Conservation (phyloP, 1,284 basidiomycete genomes). For the Ustilago vetiveriae region DNA sequence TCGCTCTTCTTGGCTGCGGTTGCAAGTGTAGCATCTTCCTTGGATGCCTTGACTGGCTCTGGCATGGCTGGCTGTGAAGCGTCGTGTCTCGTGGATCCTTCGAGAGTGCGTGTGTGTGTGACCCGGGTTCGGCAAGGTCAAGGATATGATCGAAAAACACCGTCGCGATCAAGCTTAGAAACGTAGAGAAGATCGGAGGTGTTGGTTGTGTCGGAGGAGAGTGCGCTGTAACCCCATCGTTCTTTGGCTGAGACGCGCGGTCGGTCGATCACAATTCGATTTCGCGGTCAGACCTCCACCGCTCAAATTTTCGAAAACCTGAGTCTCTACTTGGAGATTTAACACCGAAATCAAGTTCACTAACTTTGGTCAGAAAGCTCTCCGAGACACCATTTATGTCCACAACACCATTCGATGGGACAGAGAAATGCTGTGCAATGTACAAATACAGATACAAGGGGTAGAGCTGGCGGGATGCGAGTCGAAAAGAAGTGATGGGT, state of each 20-base stretch:
- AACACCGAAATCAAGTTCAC: background rate
- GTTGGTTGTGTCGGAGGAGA: background rate
- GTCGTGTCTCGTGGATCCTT: no score
- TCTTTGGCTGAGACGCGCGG: slow-evolving; percentile 41
- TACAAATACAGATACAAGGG: slow-evolving; percentile 17
- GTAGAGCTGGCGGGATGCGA: no score
- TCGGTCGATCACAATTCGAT: slow-evolving; percentile 40
- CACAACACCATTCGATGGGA: no score
- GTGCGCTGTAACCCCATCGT: background rate
- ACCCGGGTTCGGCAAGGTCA: no score
- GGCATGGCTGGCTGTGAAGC: slow-evolving; percentile 18
- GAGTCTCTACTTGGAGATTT: background rate
- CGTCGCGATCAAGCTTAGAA: no score
- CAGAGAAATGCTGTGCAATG: no score
- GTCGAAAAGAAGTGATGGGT: background rate
- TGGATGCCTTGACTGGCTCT: slow-evolving; percentile 33
- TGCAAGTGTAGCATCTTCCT: slow-evolving; percentile 21
- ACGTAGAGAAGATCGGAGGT: slow-evolving; percentile 1
- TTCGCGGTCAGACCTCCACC: slow-evolving; percentile 43
- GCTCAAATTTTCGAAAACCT: background rate
- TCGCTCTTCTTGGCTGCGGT: slow-evolving; percentile 11
- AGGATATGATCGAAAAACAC: no score
- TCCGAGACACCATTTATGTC: no score
- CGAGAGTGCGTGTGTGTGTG: no score
- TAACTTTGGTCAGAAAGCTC: background rate